Evolutionary conservation across 2,329 filamentous ascomycete species (phyloP), one percentile per base, ranked within the genome.

Genomic region (Dissoconium aciculare): DNA sequence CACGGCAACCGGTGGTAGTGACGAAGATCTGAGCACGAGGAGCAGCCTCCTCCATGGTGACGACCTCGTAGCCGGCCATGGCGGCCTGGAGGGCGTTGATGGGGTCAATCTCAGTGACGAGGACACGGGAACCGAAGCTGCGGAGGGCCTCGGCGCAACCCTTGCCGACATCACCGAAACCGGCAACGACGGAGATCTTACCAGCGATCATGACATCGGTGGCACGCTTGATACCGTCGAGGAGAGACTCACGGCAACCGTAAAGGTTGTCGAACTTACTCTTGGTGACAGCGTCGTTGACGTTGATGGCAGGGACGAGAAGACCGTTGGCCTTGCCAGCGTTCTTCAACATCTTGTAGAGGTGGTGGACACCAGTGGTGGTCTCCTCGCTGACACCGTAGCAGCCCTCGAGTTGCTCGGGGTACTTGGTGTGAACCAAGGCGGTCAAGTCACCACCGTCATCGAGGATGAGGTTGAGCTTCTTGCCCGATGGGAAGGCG

Each of bases 231-330:
- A 98, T 95, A 62, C 89, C 89, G 62, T 98, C 89, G 55, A 98
- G 77, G 52, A 98, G 79, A 43, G 87, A 94, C 71, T 95, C 89
- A 60, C 84, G 78, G 83, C 89, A 95, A 57, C 89, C 87, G 74
- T 95, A 98, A 46, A 95, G 69, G 78, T 98, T 98, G 75, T 95
- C 89, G 62, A 98, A 98, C 75, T 98, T 98, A 67, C 84, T 93
- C 78, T 95, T 98, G 64, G 89, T 98, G 58, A 98, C 87, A 37
- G 80, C 85, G 76, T 98, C 87, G 70, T 98, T 95, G 72, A 98
- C 87, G 65, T 98, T 98, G 77, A 95, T 83, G 63, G 87, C 72
- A 48, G 89, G 89, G 47, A 93, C 81, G 42, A 93, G 78, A 45
- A 95, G 83, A 36, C 58, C 57, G 44, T 57, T 46, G 62, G 74